Percentiles rank a stretch among this genome's conserved stretches.
Evolutionary conservation across 2,329 filamentous ascomycete genomes (phyloP).

Genomic region (Talaromyces sp.): DNA sequence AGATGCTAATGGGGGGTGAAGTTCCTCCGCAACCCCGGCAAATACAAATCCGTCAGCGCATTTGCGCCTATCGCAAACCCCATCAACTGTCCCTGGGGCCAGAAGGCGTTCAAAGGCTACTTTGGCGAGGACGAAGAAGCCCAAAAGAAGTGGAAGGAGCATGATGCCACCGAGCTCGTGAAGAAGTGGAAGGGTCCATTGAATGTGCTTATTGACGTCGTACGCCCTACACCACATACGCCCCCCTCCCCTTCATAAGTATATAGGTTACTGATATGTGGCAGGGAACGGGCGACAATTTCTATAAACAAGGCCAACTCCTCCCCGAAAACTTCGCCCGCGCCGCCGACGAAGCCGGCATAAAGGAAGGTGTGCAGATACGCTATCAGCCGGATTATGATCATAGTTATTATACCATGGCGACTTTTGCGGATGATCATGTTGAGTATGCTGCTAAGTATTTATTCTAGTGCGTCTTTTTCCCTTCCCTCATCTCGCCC

Average conservation of each 20-base stretch:
- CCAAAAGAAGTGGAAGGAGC: slow-evolving; percentile 74
- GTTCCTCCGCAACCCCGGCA: slow-evolving; percentile 87
- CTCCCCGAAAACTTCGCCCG: slow-evolving; percentile 88
- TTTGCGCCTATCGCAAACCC: slow-evolving; percentile 92
- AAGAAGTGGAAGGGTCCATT: slow-evolving; percentile 70
- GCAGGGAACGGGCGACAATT: slow-evolving; percentile 82
- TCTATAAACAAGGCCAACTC: slow-evolving; percentile 91
- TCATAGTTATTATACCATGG: slow-evolving; percentile 97
- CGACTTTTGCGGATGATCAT: slow-evolving; percentile 85
- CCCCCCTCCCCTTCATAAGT: no score
- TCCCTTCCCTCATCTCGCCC: background rate
- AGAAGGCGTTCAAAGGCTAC: slow-evolving; percentile 93
- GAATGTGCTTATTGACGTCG: slow-evolving; percentile 82
- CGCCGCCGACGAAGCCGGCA: slow-evolving; percentile 72
- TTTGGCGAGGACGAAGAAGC: slow-evolving; percentile 73
- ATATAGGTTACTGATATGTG: slow-evolving; percentile 41
- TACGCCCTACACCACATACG: no score
- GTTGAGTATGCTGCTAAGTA: slow-evolving; percentile 89
- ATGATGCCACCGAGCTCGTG: slow-evolving; percentile 89
- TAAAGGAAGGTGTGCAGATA: slow-evolving; percentile 67
- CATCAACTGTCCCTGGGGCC: slow-evolving; percentile 80
- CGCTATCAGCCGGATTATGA: slow-evolving; percentile 91
- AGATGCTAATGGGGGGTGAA: slow-evolving; percentile 27
- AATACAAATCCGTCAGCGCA: slow-evolving; percentile 84
- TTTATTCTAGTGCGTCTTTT: slow-evolving; percentile 56